phyloP scores from a whole-genome alignment of 352 stramenopile species.

The Pythium scleroteichum region DNA sequence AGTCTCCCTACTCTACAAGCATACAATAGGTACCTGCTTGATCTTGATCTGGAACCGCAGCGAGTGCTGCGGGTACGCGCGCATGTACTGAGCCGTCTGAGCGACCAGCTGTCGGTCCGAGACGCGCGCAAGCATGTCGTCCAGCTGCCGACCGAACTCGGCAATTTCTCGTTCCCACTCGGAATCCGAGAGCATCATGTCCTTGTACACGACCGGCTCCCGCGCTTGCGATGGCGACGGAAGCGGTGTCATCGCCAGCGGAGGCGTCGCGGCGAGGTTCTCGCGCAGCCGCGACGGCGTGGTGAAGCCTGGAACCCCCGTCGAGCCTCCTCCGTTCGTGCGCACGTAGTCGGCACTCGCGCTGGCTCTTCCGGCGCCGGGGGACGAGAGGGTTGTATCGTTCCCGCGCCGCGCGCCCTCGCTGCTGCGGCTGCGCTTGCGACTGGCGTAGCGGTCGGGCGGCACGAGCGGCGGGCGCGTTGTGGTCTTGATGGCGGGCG shows the following conservation, averaged over 20 bases:
- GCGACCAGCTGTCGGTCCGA: constrained; percentile 74
- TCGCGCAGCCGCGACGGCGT: constrained; percentile 14
- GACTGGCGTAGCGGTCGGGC: constrained; percentile 9
- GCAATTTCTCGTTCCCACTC: constrained; percentile 75
- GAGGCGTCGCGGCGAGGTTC: constrained; percentile 2
- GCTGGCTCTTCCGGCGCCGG: background rate
- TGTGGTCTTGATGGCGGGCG: constrained; percentile 9
- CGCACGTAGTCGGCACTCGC: background rate
- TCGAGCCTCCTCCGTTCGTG: background rate
- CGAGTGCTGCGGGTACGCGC: constrained; percentile 65
- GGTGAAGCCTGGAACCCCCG: constrained; percentile 1
- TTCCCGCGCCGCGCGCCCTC: constrained; percentile 4
- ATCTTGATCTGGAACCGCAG: constrained; percentile 87
- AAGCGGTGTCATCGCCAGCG: constrained; percentile 16
- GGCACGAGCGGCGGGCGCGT: constrained; percentile 19
- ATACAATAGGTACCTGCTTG: constrained; percentile 69
- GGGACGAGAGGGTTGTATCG: background rate
- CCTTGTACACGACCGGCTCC: constrained; percentile 15
- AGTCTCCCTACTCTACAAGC: background rate
- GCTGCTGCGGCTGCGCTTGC: constrained; percentile 29
- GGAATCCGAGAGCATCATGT: constrained; percentile 58
- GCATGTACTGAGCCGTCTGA: constrained; percentile 75
- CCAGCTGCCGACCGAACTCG: constrained; percentile 66
- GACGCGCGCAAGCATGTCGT: constrained; percentile 71
- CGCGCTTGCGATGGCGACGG: constrained; percentile 9